phyloP scores from a whole-genome alignment of 306 rosid genomes.

The Malus sieversii region DNA sequence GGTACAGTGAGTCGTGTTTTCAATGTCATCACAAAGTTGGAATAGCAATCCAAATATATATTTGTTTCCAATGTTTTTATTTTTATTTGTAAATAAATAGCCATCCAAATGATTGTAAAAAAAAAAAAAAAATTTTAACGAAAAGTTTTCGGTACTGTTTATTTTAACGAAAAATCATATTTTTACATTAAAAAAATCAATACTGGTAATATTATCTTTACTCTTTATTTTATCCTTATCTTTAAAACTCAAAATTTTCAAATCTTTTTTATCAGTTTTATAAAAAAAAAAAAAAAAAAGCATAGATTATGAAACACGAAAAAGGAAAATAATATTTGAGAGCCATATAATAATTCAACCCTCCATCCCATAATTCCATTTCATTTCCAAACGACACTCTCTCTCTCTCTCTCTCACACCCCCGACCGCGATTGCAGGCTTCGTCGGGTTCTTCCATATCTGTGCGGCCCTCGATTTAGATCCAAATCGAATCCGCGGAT shows the following conservation, averaged over 20 bases:
- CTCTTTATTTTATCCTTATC: too few species aligned
- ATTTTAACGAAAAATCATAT: too few species aligned
- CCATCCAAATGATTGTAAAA: not conserved
- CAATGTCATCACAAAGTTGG: too few species aligned
- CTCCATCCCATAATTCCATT: not conserved
- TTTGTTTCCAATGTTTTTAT: too few species aligned
- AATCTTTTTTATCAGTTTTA: too few species aligned
- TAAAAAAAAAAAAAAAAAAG: not conserved
- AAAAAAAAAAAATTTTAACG: too few species aligned
- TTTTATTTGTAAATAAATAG: not conserved
- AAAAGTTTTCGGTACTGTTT: too few species aligned
- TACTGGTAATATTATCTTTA: too few species aligned
- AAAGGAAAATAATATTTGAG: not conserved
- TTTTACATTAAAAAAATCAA: too few species aligned
- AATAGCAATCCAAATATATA: too few species aligned
- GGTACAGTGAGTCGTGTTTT: not conserved
- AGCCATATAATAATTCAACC: conserved; percentile 10
- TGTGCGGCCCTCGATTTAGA: conserved; percentile 30
- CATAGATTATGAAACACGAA: not conserved
- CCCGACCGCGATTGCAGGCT: conserved; percentile 57
- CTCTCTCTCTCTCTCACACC: conserved; percentile 10
- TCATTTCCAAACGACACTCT: too few species aligned
- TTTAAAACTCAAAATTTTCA: not conserved
- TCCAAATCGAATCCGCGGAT: conserved; percentile 27
- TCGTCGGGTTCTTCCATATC: conserved; percentile 14